Evolutionary conservation across 495 filamentous ascomycete genomes (phyloP).

Genomic region (Sphaerosporella brunnea): DNA sequence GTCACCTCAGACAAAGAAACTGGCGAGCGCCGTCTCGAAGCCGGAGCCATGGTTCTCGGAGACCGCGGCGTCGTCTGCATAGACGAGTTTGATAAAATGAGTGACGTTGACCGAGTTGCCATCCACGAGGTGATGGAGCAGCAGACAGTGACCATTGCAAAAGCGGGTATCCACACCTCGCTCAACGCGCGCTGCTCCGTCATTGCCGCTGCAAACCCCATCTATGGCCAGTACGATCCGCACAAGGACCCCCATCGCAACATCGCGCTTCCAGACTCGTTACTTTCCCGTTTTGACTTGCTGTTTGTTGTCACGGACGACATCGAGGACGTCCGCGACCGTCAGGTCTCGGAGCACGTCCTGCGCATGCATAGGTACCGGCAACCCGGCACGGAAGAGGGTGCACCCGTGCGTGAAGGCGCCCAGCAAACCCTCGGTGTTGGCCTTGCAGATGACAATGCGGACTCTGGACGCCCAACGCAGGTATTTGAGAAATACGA

Average conservation of each 20-base stretch:
- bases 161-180: slow-evolving; percentile 95
- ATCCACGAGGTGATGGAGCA: slow-evolving; percentile 99
- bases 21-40: slow-evolving; percentile 83
- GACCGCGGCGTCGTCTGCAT: slow-evolving; percentile 97
- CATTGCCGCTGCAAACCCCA: slow-evolving; percentile 89
- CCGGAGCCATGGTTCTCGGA: slow-evolving; percentile 95
- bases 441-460: slow-evolving; percentile 61
- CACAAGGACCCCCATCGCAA: slow-evolving; percentile 98
- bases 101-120: slow-evolving; percentile 88
- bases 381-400: slow-evolving; percentile 85
- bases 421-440: slow-evolving; percentile 71
- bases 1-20: slow-evolving; percentile 97
- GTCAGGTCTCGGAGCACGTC: slow-evolving; percentile 89
- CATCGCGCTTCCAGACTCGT: slow-evolving; percentile 91
- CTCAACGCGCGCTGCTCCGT: slow-evolving; percentile 95
- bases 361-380: slow-evolving; percentile 95
- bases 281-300: slow-evolving; percentile 96
- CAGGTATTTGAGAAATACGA: slow-evolving; percentile 96
- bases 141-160: slow-evolving; percentile 97
- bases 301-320: slow-evolving; percentile 97
- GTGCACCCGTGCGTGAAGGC: slow-evolving; percentile 84
- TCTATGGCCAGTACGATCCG: slow-evolving; percentile 94
- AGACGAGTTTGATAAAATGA: slow-evolving; percentile 99
- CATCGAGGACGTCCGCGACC: slow-evolving; percentile 79
- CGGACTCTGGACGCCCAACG: slow-evolving; percentile 45